Conservation (phyloP, 441 rosid species). For the Corymbia calophylla region DNA sequence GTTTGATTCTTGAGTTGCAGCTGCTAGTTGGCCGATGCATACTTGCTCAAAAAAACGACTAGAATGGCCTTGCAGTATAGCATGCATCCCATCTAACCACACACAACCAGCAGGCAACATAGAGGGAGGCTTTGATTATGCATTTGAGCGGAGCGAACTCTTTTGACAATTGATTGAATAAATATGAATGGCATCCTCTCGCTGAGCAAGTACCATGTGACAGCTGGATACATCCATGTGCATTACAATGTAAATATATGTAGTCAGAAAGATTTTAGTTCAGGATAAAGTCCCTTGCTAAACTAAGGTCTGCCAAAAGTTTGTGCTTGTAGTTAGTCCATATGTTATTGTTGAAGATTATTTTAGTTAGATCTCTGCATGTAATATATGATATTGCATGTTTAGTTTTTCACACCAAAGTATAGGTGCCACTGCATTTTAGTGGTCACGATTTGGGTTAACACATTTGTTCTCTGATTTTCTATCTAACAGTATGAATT, state of each 20-base stretch:
- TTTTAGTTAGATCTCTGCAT: not conserved
- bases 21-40: not conserved
- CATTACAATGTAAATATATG: not conserved
- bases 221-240: not conserved
- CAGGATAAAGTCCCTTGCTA: not conserved
- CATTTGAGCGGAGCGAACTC: not conserved
- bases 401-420: not conserved
- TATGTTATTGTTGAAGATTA: not conserved
- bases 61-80: not conserved
- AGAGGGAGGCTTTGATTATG: not conserved
- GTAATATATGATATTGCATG: not conserved
- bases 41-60: not conserved
- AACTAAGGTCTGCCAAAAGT: not conserved
- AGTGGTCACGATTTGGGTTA: not conserved
- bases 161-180: not conserved
- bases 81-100: not conserved
- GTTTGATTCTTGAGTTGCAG: not conserved
- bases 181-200: not conserved
- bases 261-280: not conserved
- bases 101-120: not conserved
- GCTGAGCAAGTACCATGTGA: not conserved
- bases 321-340: not conserved
- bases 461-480: not conserved
- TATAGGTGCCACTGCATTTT: not conserved
- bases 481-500: not conserved